Conservation (phyloP, 208 protist species). For the Acanthamoeba divionensis region DNA sequence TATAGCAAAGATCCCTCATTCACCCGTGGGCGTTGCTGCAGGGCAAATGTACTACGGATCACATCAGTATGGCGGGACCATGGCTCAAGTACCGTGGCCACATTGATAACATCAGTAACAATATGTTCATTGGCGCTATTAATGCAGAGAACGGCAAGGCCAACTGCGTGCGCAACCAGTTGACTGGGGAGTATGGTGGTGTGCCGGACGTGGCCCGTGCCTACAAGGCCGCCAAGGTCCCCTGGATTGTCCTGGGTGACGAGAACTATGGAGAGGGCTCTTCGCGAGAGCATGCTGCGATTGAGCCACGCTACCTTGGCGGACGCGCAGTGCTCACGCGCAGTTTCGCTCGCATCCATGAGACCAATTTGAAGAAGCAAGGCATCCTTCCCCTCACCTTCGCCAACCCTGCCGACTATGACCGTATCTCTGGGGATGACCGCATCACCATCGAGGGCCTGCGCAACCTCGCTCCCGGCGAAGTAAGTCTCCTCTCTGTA, state of each 20-base stretch:
- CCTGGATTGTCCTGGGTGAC: conserved; percentile 86
- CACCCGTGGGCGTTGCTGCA: too few species aligned
- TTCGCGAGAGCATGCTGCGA: conserved; percentile 85
- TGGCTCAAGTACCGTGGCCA: conserved; percentile 87
- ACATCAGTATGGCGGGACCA: conserved; percentile 83
- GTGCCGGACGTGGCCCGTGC: conserved; percentile 73
- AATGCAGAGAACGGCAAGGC: conserved; percentile 80
- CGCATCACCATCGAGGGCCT: conserved; percentile 65
- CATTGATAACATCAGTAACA: conserved; percentile 90
- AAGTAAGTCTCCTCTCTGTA: neutral
- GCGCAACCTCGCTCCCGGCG: conserved; percentile 66
- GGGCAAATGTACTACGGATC: conserved; percentile 90
- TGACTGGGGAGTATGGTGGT: conserved; percentile 73
- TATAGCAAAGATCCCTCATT: too few species aligned
- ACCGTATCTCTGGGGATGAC: conserved; percentile 73
- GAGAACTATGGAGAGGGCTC: conserved; percentile 88
- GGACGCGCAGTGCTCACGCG: conserved; percentile 80
- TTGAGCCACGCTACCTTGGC: conserved; percentile 76
- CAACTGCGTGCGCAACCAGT: conserved; percentile 78
- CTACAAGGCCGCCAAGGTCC: conserved; percentile 73
- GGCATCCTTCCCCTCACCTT: conserved; percentile 86
- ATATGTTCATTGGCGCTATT: conserved; percentile 84
- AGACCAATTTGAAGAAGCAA: conserved; percentile 90
- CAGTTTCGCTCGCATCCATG: conserved; percentile 87
- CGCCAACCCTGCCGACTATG: conserved; percentile 81